Base-by-base conservation (phyloP, 2,329 filamentous ascomycete genomes). In the Endocalyx cinctus region DNA sequence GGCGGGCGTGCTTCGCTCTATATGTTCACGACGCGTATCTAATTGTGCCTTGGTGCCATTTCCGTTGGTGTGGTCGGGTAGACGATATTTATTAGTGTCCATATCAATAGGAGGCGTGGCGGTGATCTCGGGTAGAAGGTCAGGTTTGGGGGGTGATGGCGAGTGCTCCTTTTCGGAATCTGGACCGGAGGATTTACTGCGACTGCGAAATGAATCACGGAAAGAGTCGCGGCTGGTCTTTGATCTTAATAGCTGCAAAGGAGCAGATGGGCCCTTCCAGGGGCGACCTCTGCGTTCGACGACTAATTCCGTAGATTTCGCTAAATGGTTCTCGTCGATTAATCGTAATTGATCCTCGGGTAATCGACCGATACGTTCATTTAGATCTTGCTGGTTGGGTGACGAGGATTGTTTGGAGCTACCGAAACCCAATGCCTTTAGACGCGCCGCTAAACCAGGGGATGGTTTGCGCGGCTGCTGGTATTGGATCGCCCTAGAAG, bases 61-160 rank as follows among this genome's bases (percentile, higher is more conserved):
- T 60, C 77, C 71, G 61, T 79, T 81, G 33, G 67, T 74, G 54
- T 81, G 75, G 58, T 87, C 82, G 35, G 83, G 82, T 55, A 87
- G 63, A 27, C 79, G 74, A 55, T 86, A 87, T 59, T 87, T 87
- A 54, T 83, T 74, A 36, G 76, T 81, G 60, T 87, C 83, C 72
- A 83, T 79, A 45, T 74, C 72, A 58, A 78, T 50, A 37, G 69
- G 67, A 33, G 69, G 63, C 12, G 63, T 51, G 22, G 63, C 61
- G 48, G 54, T 64, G 57, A 70, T 80, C 62, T 74, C 69, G 25
- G 72, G 72, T 29, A 77, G 59, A 46, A 61, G 48, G 41, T 64
- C 53, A 37, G 59, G 52, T 31, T 55, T 55, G n/a, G 37, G 23
- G 37, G 46, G 39, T 28, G 37, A n/a, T 8, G 34, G 23, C 10